Percentiles rank a stretch among this genome's conserved stretches.
Conservation (phyloP, 495 filamentous ascomycete species). For the Penicillium cataractarum region DNA sequence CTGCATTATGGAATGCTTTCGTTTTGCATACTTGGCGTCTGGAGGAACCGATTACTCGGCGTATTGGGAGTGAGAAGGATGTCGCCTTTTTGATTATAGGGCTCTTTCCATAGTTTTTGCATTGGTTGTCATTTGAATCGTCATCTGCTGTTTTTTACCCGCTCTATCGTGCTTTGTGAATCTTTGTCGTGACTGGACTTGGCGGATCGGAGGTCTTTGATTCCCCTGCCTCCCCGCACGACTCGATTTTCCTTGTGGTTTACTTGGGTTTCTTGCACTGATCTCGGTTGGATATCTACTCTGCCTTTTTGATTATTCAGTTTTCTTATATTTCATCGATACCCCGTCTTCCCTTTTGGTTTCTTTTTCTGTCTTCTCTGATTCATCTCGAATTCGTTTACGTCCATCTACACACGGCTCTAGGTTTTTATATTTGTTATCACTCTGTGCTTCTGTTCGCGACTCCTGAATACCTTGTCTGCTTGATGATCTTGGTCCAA, state of each 20-base stretch:
- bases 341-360: conserved; percentile 33
- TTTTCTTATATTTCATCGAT: conserved; percentile 36
- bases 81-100: conserved; percentile 22
- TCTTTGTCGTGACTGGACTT: not conserved
- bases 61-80: conserved; percentile 39
- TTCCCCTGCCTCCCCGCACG: not conserved
- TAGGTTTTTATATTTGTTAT: not conserved
- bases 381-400: not conserved
- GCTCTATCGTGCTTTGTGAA: not conserved
- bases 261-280: not conserved
- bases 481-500: not conserved
- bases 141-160: conserved; percentile 18
- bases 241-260: conserved; percentile 10
- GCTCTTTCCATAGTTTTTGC: conserved; percentile 23
- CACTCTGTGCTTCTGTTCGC: not conserved
- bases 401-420: not conserved
- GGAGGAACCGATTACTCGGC: conserved; percentile 34
- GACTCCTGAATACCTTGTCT: too few species aligned
- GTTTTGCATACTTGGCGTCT: conserved; percentile 49
- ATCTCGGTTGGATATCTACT: not conserved
- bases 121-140: conserved; percentile 18
- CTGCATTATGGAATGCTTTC: conserved; percentile 33
- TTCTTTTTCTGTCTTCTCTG: not conserved
- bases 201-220: not conserved
- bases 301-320: conserved; percentile 14